A percentile compares a stretch with the other conserved stretches of the same genome.
These are phyloP conservation scores for Nicotiana rustica DNA, from an alignment of 305 asterid genomes.

Conservation along the genomic window DNA sequence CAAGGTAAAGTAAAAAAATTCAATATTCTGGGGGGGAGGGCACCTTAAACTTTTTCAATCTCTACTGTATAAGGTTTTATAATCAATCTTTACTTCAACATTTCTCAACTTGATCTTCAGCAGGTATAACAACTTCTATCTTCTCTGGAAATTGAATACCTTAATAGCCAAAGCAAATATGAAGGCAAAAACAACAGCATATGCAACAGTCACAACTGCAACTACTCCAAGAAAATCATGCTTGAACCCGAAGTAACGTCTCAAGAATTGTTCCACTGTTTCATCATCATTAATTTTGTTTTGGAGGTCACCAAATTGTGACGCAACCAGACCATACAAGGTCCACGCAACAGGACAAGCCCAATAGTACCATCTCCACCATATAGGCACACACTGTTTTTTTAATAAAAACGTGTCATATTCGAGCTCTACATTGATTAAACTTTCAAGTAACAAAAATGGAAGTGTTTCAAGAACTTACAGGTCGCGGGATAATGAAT, in stretches of 20 bases:
- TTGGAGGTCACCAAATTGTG: slow-evolving; percentile 36
- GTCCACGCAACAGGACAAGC: slow-evolving; percentile 32
- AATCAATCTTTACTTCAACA: neutral
- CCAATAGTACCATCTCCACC: slow-evolving; percentile 41
- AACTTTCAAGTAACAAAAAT: neutral
- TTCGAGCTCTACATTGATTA: neutral
- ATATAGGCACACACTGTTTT: slow-evolving; percentile 24
- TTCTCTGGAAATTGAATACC: slow-evolving; percentile 34
- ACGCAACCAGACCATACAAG: slow-evolving; percentile 31
- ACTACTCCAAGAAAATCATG: slow-evolving; percentile 39
- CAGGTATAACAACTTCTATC: slow-evolving; percentile 10
- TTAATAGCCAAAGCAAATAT: slow-evolving; percentile 31
- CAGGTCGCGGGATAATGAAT: slow-evolving; percentile 34
- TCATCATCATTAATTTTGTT: slow-evolving; percentile 8
- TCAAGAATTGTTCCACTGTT: slow-evolving; percentile 32
- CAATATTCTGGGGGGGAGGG: too few relatives aligned
- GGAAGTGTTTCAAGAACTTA: neutral
- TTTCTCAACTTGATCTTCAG: neutral
- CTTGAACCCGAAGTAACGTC: slow-evolving; percentile 35
- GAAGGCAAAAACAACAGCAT: slow-evolving; percentile 31
- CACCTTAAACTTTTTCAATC: too few relatives aligned
- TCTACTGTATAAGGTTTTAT: neutral
- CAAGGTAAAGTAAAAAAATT: too few relatives aligned
- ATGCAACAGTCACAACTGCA: slow-evolving; percentile 19
- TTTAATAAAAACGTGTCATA: neutral